phyloP scores from a whole-genome alignment of 768 basidiomycete species.

The Roridomyces roridus region DNA sequence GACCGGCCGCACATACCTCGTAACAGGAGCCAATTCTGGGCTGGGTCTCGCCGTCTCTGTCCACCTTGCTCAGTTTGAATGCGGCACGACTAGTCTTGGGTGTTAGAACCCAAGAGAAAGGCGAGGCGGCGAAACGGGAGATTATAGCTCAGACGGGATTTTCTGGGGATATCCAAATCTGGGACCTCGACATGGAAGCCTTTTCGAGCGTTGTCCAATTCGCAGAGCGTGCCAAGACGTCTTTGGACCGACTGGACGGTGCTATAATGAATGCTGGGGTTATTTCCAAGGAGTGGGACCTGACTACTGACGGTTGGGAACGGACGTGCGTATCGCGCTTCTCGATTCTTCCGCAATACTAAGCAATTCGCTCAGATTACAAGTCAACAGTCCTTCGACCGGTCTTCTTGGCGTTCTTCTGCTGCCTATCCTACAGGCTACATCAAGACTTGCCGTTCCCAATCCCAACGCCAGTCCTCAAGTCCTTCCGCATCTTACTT shows the following conservation, averaged over 20 bases:
- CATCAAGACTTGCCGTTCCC: slow-evolving; percentile 6
- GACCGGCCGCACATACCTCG: slow-evolving; percentile 41
- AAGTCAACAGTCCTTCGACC: slow-evolving; percentile 18
- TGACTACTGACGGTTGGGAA: slow-evolving; percentile 17
- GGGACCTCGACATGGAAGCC: slow-evolving; percentile 15
- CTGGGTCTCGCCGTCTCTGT: slow-evolving; percentile 46
- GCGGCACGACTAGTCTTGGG: slow-evolving; percentile 13
- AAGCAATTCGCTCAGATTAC: neutral
- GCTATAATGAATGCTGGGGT: slow-evolving; percentile 17
- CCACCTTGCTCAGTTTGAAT: slow-evolving; percentile 15
- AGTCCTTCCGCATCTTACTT: slow-evolving; percentile 14
- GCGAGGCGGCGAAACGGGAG: slow-evolving; percentile 5
- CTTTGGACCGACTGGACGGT: slow-evolving; percentile 15
- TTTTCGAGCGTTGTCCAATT: slow-evolving; percentile 14
- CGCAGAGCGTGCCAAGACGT: slow-evolving; percentile 11
- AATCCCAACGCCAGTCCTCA: neutral
- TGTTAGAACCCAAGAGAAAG: slow-evolving; percentile 11
- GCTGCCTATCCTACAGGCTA: slow-evolving; percentile 13
- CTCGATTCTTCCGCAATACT: neutral
- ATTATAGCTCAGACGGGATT: slow-evolving; percentile 7
- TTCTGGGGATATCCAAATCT: slow-evolving; percentile 9
- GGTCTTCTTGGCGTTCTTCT: slow-evolving; percentile 15
- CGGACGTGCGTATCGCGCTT: neutral
- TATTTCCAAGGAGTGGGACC: neutral
- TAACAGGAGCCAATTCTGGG: slow-evolving; percentile 44